Evolutionary conservation across 2,329 filamentous ascomycete genomes (phyloP).

Genomic region (Metarhizium robertsii): DNA sequence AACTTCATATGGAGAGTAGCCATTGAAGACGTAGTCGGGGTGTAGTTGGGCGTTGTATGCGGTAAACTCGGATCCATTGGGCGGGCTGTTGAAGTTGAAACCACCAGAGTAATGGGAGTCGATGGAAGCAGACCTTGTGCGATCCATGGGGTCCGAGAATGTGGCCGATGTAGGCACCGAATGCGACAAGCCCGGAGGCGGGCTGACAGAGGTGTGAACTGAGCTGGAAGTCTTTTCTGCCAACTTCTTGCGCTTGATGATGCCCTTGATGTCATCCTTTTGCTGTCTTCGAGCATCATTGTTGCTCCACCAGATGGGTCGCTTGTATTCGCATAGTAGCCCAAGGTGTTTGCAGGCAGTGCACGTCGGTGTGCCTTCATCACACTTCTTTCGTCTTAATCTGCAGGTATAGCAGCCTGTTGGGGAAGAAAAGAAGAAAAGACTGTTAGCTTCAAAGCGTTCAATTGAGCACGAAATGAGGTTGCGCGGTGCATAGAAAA

Average conservation of each 20-base stretch:
- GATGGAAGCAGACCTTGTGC: conserved; percentile 67
- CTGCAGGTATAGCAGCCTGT: conserved; percentile 61
- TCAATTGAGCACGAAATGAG: background rate
- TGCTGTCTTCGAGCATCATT: conserved; percentile 74
- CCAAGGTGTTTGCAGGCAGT: conserved; percentile 65
- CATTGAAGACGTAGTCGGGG: conserved; percentile 46
- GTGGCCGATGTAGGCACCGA: conserved; percentile 74
- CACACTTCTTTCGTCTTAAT: conserved; percentile 59
- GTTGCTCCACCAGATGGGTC: conserved; percentile 96
- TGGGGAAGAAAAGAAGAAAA: background rate
- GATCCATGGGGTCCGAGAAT: conserved; percentile 64
- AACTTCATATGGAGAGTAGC: conserved; percentile 77
- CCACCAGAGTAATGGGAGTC: conserved; percentile 68
- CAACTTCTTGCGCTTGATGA: conserved; percentile 95
- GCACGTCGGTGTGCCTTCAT: conserved; percentile 54
- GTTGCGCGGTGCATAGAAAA: background rate
- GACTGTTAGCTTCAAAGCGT: conserved; percentile 3
- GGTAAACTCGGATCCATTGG: conserved; percentile 44
- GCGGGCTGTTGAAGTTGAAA: conserved; percentile 64
- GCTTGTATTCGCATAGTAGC: conserved; percentile 89
- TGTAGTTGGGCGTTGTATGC: conserved; percentile 56
- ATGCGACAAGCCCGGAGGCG: conserved; percentile 71
- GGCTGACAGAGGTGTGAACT: conserved; percentile 48
- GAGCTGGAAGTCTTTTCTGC: conserved; percentile 67
- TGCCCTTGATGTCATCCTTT: conserved; percentile 93